Evolutionary conservation across 2,329 filamentous ascomycete genomes (phyloP), one percentile per base, ranked within the genome.

Genomic region (Diaporthe humulicola): DNA sequence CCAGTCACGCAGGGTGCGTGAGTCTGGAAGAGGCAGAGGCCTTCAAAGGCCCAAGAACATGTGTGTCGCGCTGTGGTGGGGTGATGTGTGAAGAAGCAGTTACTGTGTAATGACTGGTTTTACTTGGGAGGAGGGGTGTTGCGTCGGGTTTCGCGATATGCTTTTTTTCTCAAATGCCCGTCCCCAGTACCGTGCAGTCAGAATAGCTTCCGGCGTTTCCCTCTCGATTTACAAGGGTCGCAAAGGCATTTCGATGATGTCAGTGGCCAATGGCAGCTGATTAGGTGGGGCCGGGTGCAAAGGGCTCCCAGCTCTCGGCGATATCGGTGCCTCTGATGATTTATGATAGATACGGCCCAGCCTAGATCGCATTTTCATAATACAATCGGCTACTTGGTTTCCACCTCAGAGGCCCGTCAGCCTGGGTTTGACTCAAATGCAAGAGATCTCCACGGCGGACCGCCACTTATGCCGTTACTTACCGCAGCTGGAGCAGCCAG

Each of bases 1-100:
- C 75, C 75, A 74, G 71, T 76, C 74, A 76, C 75, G 67, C 75
- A 36, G 19, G 48, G 52, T 56, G 67, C 74, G 75, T 74, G 75
- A 64, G 40, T 57, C 71, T 76, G 75, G 74, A 69, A 56, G 42
- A 40, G 42, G 38, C 50, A 60, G 22, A 14, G 22, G 52, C 58
- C 42, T 71, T 45, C 15, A n/a, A 64, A 42, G 45, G 57, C 70
- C 36, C 36, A 9, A 19, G 8, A 52, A 52, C 15, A 54, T 19
- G 36, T 56, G 36, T 40, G 70, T 45, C 19, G 25, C 45, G 30
- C 57, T 42, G 57, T 54, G 36, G 30, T 42, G 45, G 25, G 56
- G 54, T 33, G 38, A 25, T 22, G 19, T 10, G 22, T 60, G 38
- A 25, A 30, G 42, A 28, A 58, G n/a, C 30, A 50, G 30, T 38